A percentile compares a stretch with the other conserved stretches of the same genome.
phyloP scores from a whole-genome alignment of 306 rosid genomes.

The Gleditsia sinensis region DNA sequence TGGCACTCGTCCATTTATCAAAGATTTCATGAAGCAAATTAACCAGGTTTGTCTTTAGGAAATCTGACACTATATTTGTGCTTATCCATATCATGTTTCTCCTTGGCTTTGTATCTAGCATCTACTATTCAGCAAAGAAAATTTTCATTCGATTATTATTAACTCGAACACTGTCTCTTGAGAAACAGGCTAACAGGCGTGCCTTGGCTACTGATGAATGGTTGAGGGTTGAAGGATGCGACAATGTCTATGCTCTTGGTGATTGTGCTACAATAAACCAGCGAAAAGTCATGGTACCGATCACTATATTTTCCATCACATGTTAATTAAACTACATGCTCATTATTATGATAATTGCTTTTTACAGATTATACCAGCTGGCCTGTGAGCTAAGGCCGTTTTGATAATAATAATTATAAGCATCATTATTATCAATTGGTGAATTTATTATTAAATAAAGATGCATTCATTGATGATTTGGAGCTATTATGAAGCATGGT shows the following conservation, averaged over 20 bases:
- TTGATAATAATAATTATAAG: too few species aligned
- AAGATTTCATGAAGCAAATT: conserved; percentile 81
- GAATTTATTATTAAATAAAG: not conserved
- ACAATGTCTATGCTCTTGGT: conserved; percentile 84
- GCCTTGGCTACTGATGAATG: conserved; percentile 97
- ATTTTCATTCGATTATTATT: not conserved
- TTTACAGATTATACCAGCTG: too few species aligned
- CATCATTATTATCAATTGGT: not conserved
- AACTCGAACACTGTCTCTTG: conserved; percentile 10
- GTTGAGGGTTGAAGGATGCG: conserved; percentile 94
- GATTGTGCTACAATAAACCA: conserved; percentile 98
- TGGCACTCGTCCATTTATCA: conserved; percentile 87
- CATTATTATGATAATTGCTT: too few species aligned
- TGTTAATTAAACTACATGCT: not conserved
- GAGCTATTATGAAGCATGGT: not conserved
- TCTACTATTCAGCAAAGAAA: not conserved
- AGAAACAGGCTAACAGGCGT: conserved; percentile 77
- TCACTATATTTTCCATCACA: not conserved
- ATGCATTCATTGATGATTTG: not conserved
- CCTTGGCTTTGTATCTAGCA: not conserved
- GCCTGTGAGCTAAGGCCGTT: too few species aligned
- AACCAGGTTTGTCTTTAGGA: conserved; percentile 71
- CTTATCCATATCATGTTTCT: conserved; percentile 5
- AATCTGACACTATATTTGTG: conserved; percentile 1
- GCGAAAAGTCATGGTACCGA: conserved; percentile 88